Conservation (phyloP, 176 grass and related monocot genomes). For the Carex littledalei region DNA sequence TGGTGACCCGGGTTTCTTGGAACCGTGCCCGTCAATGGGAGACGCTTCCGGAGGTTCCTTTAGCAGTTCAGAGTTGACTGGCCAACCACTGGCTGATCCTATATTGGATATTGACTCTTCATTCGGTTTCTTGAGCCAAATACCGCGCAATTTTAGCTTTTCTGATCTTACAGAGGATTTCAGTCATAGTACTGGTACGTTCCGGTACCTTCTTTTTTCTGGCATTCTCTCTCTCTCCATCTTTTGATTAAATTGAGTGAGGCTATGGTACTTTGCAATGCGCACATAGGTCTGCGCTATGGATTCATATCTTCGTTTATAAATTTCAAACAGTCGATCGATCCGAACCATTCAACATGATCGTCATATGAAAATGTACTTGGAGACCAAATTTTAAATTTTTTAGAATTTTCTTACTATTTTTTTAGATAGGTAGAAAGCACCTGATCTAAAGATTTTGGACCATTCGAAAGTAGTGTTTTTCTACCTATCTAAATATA, state of each 20-base stretch:
- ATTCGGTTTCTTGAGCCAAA: slow-evolving; percentile 84
- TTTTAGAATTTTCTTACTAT: no score
- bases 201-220: background rate
- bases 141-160: slow-evolving; percentile 97
- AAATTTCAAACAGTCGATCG: no score
- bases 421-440: no score
- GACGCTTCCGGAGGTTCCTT: slow-evolving; percentile 84
- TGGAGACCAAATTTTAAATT: no score
- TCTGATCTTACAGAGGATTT: slow-evolving; percentile 96
- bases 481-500: no score
- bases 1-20: slow-evolving; percentile 59
- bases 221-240: background rate
- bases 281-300: no score
- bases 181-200: slow-evolving; percentile 78
- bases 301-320: no score
- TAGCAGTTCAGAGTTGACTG: slow-evolving; percentile 76
- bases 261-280: no score
- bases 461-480: no score
- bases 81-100: slow-evolving; percentile 50
- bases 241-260: background rate
- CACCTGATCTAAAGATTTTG: no score
- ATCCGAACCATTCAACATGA: no score
- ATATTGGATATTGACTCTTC: slow-evolving; percentile 72
- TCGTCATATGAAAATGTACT: no score
- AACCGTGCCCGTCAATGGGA: slow-evolving; percentile 60